Evolutionary conservation across 2,329 filamentous ascomycete species (phyloP), one percentile per base, ranked within the genome.

Genomic region (Microdochium nivale): DNA sequence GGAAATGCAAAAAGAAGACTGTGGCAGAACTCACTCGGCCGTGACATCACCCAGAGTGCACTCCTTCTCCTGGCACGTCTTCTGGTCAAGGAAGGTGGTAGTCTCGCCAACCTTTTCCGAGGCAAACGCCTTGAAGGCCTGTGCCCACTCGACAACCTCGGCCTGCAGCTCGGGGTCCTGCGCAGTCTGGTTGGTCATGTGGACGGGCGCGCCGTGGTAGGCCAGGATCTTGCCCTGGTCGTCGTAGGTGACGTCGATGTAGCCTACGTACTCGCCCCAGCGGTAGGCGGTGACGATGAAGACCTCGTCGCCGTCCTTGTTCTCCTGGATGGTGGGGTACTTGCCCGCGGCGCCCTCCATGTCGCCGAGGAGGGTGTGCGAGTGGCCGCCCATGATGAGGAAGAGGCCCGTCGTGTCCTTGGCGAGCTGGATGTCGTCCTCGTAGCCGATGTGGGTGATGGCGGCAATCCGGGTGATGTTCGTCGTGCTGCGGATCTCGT

Each of bases 211-310:
- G 30, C 83, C 83, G 59, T 77, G 76, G 66, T 86, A 86, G 3
- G 74, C 74, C 5, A 86, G 71, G 16, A 84, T 77, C 62, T 77
- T 81, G 62, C 83, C 83, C 1, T 78, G 67, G 3, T 70, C 56
- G 58, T 84, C 80, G 59, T 83, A 86, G 1, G 79, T 80, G 8
- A 86, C 75, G 55, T 85, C 81, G 56, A 86, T 86, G 63, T 83
- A 83, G 52, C 83, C 83, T 2, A 86, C 66, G 52, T 86, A 86
- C 66, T 86, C 80, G 49, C 83, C 83, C 83, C 83, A 86, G 55
- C 81, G 77, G 61, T 82, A 86, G 2, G 82, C 78, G 8, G 81
- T 84, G 19, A 87, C 83, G 59, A 86, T 76, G 60, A 86, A 86
- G 49, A 86, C 83, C 59, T 86, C 83, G 32, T 86, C 78, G 46